Evolutionary conservation across 2,329 filamentous ascomycete species (phyloP).

Genomic region (Monosporascus sp.): DNA sequence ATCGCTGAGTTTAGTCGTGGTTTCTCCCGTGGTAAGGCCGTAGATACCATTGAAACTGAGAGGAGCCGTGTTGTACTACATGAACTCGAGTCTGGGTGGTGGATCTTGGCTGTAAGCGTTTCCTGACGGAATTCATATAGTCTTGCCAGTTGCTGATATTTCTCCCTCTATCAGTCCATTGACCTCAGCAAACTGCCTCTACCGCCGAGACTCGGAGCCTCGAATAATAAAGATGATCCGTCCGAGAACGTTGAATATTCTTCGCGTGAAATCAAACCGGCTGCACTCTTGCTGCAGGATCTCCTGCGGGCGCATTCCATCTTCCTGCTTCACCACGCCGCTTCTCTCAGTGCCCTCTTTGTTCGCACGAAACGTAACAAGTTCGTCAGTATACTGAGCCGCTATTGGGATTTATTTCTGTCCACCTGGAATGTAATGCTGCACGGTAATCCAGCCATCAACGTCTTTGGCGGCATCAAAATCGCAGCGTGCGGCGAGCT

Average conservation of each 20-base stretch:
- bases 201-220: slow-evolving; percentile 43
- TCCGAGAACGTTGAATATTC: slow-evolving; percentile 68
- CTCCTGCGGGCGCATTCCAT: slow-evolving; percentile 74
- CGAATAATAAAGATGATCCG: slow-evolving; percentile 30
- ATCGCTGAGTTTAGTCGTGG: slow-evolving; percentile 90
- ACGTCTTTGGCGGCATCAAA: slow-evolving; percentile 78
- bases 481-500: slow-evolving; percentile 86
- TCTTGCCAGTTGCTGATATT: slow-evolving; percentile 7
- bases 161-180: slow-evolving; percentile 54
- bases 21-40: slow-evolving; percentile 70
- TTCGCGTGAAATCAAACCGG: slow-evolving; percentile 80
- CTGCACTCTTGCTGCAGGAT: slow-evolving; percentile 71
- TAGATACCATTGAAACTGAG: slow-evolving; percentile 88
- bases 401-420: slow-evolving; percentile 71
- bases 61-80: slow-evolving; percentile 78
- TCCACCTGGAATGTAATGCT: slow-evolving; percentile 84
- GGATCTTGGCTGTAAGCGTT: slow-evolving; percentile 76
- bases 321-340: slow-evolving; percentile 83
- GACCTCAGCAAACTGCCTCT: slow-evolving; percentile 70
- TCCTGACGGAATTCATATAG: neutral
- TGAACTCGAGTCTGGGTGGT: slow-evolving; percentile 89
- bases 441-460: slow-evolving; percentile 78
- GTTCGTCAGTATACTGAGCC: slow-evolving; percentile 67
- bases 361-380: slow-evolving; percentile 56
- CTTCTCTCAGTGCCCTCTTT: slow-evolving; percentile 66